A percentile compares a stretch with the other conserved stretches of the same genome.
phyloP scores from a whole-genome alignment of 1,284 basidiomycete genomes.

The Inonotus obliquus region DNA sequence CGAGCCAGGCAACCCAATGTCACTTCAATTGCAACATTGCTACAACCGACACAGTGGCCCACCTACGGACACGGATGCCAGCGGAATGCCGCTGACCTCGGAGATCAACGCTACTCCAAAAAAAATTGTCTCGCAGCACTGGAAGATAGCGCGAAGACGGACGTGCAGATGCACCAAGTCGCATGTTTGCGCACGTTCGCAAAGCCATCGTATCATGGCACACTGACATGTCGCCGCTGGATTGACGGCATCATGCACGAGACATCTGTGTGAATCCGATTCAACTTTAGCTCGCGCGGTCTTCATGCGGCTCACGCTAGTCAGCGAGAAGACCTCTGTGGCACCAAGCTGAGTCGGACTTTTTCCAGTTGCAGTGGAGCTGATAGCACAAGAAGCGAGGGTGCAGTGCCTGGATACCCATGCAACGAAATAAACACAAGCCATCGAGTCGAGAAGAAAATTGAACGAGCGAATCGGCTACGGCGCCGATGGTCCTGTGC shows the following conservation, averaged over 20 bases:
- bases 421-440: neutral
- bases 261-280: neutral
- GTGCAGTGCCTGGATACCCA: neutral
- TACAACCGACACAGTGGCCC: neutral
- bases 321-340: neutral
- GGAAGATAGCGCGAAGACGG: neutral
- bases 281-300: neutral
- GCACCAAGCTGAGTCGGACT: neutral
- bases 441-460: neutral
- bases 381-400: neutral
- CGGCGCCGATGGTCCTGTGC: neutral
- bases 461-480: neutral
- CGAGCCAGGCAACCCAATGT: neutral
- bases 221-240: neutral
- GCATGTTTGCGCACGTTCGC: neutral
- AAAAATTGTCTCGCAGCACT: neutral
- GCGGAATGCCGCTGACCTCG: neutral
- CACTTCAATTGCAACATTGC: neutral
- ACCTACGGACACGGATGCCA: neutral
- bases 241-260: slow-evolving; percentile 1
- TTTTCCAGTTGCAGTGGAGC: neutral
- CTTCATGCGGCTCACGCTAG: neutral
- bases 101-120: neutral
- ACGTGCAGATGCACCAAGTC: neutral
- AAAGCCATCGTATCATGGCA: neutral